phyloP scores from a whole-genome alignment of 2,329 filamentous ascomycete genomes.

The Fusarium protoensiforme region DNA sequence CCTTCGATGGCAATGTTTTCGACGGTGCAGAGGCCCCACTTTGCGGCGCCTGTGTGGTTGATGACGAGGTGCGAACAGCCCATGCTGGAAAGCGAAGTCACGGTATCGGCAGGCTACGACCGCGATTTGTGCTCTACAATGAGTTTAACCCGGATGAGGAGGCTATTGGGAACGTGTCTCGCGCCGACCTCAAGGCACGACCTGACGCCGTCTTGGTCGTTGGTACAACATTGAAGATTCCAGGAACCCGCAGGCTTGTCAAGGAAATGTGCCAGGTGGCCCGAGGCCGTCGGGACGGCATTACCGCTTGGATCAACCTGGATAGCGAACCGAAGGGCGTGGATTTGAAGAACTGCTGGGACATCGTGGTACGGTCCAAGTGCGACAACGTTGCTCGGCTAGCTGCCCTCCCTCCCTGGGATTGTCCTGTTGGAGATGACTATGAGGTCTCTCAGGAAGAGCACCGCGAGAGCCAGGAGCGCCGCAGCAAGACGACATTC shows the following conservation, averaged over 20 bases:
- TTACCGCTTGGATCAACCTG: conserved; percentile 95
- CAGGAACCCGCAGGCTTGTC: conserved; percentile 88
- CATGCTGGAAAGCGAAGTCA: conserved; percentile 89
- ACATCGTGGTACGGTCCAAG: conserved; percentile 86
- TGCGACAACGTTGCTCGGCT: conserved; percentile 88
- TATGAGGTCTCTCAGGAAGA: conserved; percentile 59
- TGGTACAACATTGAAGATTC: conserved; percentile 94
- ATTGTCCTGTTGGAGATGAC: conserved; percentile 63
- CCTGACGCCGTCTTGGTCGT: conserved; percentile 96
- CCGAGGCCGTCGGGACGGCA: conserved; percentile 82
- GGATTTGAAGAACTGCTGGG: conserved; percentile 93
- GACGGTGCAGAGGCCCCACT: conserved; percentile 84
- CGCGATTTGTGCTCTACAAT: conserved; percentile 96
- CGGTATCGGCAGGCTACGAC: conserved; percentile 88
- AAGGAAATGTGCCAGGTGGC: conserved; percentile 91
- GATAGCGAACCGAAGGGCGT: conserved; percentile 84
- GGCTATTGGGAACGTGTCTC: conserved; percentile 91
- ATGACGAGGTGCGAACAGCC: conserved; percentile 79
- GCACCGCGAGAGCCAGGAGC: conserved; percentile 53
- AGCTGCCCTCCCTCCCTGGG: conserved; percentile 71
- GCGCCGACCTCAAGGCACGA: conserved; percentile 83
- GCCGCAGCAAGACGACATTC: conserved; percentile 51
- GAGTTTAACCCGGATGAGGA: conserved; percentile 97
- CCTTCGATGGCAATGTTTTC: conserved; percentile 84
- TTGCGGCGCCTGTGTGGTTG: conserved; percentile 78